These are phyloP conservation scores for Aspergillus incahuasiensis DNA, from an alignment of 495 filamentous ascomycete genomes.

Conservation along the genomic window DNA sequence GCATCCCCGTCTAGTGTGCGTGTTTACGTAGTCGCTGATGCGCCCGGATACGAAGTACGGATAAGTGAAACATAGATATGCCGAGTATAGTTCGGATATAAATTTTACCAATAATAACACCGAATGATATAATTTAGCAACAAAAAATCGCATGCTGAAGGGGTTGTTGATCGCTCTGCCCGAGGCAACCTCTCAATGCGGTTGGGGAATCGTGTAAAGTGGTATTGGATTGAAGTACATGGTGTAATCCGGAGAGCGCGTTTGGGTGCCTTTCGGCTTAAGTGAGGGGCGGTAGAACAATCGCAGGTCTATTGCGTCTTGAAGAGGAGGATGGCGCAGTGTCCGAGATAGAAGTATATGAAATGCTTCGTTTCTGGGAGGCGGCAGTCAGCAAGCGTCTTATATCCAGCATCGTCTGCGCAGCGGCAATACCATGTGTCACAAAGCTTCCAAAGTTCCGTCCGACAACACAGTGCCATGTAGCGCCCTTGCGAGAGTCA, in stretches of 20 bases:
- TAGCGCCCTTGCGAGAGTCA: constrained; percentile 84
- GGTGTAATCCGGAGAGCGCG: not conserved
- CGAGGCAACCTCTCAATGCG: constrained; percentile 7
- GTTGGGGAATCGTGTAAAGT: constrained; percentile 8
- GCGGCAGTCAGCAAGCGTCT: constrained; percentile 15
- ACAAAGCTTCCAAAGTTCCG: constrained; percentile 99
- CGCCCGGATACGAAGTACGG: not conserved
- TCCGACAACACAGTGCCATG: constrained; percentile 98
- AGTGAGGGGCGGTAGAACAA: not conserved
- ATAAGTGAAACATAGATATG: not conserved
- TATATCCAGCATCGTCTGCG: not conserved
- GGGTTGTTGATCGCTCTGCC: not conserved
- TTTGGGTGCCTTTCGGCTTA: not conserved
- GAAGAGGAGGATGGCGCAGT: constrained; percentile 97
- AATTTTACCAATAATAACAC: constrained; percentile 12
- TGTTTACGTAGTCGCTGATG: not conserved
- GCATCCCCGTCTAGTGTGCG: too few relatives aligned
- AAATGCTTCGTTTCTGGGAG: constrained; percentile 93
- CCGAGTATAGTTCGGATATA: not conserved
- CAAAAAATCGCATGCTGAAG: constrained; percentile 3
- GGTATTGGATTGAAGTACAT: not conserved
- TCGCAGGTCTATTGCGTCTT: constrained; percentile 76
- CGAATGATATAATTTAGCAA: constrained; percentile 3
- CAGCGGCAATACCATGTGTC: constrained; percentile 69
- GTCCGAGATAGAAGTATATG: constrained; percentile 99